Evolutionary conservation across 2,329 filamentous ascomycete species (phyloP).

Genomic region (Talaromyces sp.): DNA sequence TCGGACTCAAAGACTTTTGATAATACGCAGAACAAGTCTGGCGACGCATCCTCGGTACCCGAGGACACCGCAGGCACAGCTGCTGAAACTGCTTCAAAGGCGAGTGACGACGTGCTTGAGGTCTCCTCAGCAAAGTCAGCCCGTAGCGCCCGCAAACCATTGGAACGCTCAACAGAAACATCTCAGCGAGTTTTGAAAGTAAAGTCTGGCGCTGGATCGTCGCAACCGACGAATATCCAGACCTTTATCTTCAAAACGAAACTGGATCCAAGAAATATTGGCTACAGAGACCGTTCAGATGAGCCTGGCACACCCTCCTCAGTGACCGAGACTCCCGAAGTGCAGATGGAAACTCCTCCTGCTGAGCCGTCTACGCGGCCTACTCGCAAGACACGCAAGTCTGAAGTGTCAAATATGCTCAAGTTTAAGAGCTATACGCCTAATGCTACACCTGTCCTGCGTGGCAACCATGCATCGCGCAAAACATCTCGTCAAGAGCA

Average conservation of each 20-base stretch:
- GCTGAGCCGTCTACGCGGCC: not conserved
- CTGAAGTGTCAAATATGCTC: slow-evolving; percentile 8
- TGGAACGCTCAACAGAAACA: slow-evolving; percentile 17
- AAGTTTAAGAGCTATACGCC: slow-evolving; percentile 18
- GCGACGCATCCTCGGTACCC: slow-evolving; percentile 7
- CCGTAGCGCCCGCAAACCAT: slow-evolving; percentile 13
- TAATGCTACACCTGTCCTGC: slow-evolving; percentile 10
- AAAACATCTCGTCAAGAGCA: slow-evolving; percentile 14
- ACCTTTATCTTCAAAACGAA: slow-evolving; percentile 19
- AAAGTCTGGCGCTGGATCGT: slow-evolving; percentile 16
- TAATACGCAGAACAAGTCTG: slow-evolving; percentile 13
- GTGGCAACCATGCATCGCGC: not conserved
- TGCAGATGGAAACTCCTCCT: slow-evolving; percentile 1
- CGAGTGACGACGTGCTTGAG: slow-evolving; percentile 14
- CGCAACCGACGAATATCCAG: slow-evolving; percentile 18
- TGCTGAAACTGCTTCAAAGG: slow-evolving; percentile 13
- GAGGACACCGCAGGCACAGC: slow-evolving; percentile 1
- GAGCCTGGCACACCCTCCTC: slow-evolving; percentile 15
- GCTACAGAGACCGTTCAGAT: slow-evolving; percentile 14
- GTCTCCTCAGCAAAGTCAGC: slow-evolving; percentile 7
- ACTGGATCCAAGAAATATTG: slow-evolving; percentile 12
- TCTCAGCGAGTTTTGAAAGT: slow-evolving; percentile 17
- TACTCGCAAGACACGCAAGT: slow-evolving; percentile 17
- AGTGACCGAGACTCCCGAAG: slow-evolving; percentile 8
- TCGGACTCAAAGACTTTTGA: slow-evolving; percentile 16